Evolutionary conservation across 2,329 filamentous ascomycete species (phyloP).

Genomic region (Byssoonygena ceratinophila): DNA sequence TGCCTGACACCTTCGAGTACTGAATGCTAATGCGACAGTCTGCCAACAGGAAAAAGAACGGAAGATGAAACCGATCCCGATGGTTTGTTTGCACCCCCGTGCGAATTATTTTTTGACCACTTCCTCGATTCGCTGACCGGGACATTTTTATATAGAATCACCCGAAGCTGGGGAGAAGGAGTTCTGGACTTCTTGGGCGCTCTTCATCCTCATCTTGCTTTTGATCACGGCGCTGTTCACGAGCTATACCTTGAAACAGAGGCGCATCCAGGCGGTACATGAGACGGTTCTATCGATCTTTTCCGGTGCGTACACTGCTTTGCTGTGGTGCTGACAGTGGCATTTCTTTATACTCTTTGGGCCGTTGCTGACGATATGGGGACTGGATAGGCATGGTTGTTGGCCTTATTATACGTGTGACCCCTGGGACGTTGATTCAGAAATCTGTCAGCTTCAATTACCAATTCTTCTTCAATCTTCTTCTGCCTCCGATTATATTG

Average conservation of each 20-base stretch:
- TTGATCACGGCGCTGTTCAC: constrained; percentile 92
- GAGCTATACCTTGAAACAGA: constrained; percentile 91
- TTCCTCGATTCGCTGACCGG: background rate
- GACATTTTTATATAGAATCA: constrained; percentile 38
- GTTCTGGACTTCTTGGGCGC: constrained; percentile 88
- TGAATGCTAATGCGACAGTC: background rate
- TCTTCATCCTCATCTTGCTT: constrained; percentile 92
- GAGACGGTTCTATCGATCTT: constrained; percentile 98
- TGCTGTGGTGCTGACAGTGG: background rate
- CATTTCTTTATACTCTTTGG: background rate
- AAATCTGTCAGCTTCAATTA: constrained; percentile 94
- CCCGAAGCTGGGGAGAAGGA: constrained; percentile 83
- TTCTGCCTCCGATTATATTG: constrained; percentile 96
- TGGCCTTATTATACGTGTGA: constrained; percentile 74
- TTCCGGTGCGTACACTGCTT: constrained; percentile 50
- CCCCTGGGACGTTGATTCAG: constrained; percentile 70
- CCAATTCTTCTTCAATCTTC: constrained; percentile 98
- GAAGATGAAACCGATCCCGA: constrained; percentile 18
- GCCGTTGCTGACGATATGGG: background rate
- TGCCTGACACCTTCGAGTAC: too few species aligned
- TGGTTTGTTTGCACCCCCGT: constrained; percentile 11
- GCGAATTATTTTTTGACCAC: background rate
- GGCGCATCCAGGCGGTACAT: constrained; percentile 93
- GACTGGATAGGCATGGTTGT: constrained; percentile 74
- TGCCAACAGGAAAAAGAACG: constrained; percentile 14